Conservation (phyloP, 495 filamentous ascomycete genomes). For the Rhizodiscina lignyota region DNA sequence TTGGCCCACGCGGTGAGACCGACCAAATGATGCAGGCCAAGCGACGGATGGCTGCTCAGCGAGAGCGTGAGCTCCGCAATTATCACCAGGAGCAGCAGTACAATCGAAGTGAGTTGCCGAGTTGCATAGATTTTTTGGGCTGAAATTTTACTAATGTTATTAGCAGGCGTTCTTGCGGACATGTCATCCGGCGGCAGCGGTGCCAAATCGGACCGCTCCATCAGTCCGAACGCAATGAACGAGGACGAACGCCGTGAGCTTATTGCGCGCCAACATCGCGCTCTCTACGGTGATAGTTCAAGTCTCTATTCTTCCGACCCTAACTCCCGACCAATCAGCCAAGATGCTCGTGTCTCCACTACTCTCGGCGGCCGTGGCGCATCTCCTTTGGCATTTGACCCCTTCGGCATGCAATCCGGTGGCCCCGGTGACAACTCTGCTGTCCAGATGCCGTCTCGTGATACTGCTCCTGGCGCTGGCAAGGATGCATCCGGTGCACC, state of each 20-base stretch:
- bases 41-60: slow-evolving; percentile 93
- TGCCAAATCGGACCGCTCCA: slow-evolving; percentile 73
- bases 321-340: slow-evolving; percentile 35
- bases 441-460: slow-evolving; percentile 23
- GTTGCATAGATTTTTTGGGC: neutral
- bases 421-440: slow-evolving; percentile 22
- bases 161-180: slow-evolving; percentile 40
- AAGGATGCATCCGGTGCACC: slow-evolving; percentile 25
- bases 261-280: slow-evolving; percentile 85
- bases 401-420: slow-evolving; percentile 31
- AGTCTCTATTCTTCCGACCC: slow-evolving; percentile 48
- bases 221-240: slow-evolving; percentile 81
- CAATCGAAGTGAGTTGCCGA: slow-evolving; percentile 62
- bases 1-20: slow-evolving; percentile 85
- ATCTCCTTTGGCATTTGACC: slow-evolving; percentile 48
- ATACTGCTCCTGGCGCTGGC: slow-evolving; percentile 12
- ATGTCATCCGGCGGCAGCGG: slow-evolving; percentile 50
- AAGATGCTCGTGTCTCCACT: slow-evolving; percentile 35
- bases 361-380: slow-evolving; percentile 30
- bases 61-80: slow-evolving; percentile 97
- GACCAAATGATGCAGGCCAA: slow-evolving; percentile 99
- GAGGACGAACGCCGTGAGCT: slow-evolving; percentile 94
- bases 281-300: slow-evolving; percentile 67
- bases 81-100: slow-evolving; percentile 99
- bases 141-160: slow-evolving; percentile 9